Conservation (phyloP, 495 filamentous ascomycete species). For the Amphirosellinia nigrospora region DNA sequence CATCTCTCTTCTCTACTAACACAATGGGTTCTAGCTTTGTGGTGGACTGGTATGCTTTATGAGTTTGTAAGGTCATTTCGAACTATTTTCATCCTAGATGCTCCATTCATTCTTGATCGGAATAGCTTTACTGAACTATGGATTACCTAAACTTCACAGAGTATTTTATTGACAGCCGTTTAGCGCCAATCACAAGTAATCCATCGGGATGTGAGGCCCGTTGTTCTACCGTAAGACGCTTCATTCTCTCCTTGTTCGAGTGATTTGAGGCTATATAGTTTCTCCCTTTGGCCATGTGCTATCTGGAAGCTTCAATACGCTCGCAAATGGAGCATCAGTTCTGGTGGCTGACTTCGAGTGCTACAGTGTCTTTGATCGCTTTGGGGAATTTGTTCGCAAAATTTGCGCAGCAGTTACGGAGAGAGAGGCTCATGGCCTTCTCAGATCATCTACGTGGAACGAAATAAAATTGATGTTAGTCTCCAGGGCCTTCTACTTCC, state of each 20-base stretch:
- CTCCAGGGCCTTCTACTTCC: background rate
- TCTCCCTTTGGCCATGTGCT: background rate
- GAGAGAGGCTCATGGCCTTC: too few species aligned
- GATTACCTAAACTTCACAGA: too few species aligned
- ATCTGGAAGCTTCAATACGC: background rate
- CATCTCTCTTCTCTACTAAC: background rate
- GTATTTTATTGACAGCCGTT: too few species aligned
- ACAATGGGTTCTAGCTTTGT: background rate
- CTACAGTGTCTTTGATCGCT: too few species aligned
- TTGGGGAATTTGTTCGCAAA: too few species aligned
- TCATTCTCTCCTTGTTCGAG: background rate
- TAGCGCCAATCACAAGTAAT: too few species aligned
- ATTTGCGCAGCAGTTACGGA: too few species aligned
- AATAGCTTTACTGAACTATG: too few species aligned
- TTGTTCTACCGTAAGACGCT: background rate
- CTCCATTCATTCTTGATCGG: too few species aligned
- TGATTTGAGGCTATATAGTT: background rate
- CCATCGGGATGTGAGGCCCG: background rate
- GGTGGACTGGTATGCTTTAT: background rate
- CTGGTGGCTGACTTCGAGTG: background rate
- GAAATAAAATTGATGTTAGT: background rate
- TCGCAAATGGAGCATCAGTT: background rate
- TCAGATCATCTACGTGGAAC: background rate
- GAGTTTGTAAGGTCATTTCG: too few species aligned
- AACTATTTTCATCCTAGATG: too few species aligned